Evolutionary conservation across 257 asterid genomes (phyloP), one percentile per base, ranked within the genome.

Genomic region (Solanum bulbocastanum): DNA sequence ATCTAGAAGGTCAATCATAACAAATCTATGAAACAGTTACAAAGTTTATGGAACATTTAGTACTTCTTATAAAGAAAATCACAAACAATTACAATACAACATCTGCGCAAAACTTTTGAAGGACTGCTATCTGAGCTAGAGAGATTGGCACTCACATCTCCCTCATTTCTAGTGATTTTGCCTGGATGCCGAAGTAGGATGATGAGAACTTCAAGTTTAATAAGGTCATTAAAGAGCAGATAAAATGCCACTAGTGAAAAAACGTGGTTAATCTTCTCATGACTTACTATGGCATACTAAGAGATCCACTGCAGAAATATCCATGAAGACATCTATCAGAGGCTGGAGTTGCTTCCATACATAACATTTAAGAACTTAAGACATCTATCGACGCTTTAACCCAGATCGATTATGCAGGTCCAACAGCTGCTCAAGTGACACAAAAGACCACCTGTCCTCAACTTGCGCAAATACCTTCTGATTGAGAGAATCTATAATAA

Each of bases 401-500:
- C 89, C 86, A 49, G 94, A 88, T 52, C 89, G 96, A 88, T 89
- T 92, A 81, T 95, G 98, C 92, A 95, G 81, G 78, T 95, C 98
- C 91, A 95, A 89, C 73, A 95, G 93, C 92, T 94, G 96, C 88
- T 56, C 65, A 56, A 56, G 65, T 18, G 65, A 56, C 65, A 56
- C 65, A 56, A 56, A 56, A 56, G 65, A 79, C 98, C 98, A 95
- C 84, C 91, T 89, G 30, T 94, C 98, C 71, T 95, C 98, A 16
- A 69, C 88, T 88, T 91, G 98, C 5, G 99, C 94, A 91, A 88
- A 92, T 86, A 96, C 93, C 91, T 93, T 92, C 88, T 88, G 90
- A 88, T 97, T 96, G 83, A 92, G 93, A 65, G 95, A 83, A 90
- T 97, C 99, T 72, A 97, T 83, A 5, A 92, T 90, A 87, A 97